phyloP scores from a whole-genome alignment of 2,329 filamentous ascomycete species.

The Delphinella strobiligena region DNA sequence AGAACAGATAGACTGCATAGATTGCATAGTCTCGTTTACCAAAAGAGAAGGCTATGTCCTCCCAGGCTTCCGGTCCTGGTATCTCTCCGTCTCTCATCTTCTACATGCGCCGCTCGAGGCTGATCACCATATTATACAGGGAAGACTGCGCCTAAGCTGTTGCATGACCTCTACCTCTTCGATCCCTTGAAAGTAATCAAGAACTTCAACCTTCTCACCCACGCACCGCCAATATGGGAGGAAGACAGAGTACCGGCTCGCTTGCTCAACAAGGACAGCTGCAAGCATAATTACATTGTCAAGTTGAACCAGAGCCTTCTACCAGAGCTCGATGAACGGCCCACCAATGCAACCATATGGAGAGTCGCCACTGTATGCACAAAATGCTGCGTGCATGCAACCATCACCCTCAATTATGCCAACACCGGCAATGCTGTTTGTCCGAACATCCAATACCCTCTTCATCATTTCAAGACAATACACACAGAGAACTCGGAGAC shows the following conservation, averaged over 20 bases:
- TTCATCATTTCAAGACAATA: constrained; percentile 45
- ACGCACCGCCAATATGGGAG: constrained; percentile 42
- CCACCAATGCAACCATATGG: constrained; percentile 32
- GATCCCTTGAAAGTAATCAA: constrained; percentile 28
- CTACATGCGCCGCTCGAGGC: constrained; percentile 20
- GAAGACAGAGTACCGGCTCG: constrained; percentile 16
- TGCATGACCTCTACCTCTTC: constrained; percentile 40
- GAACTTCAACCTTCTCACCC: constrained; percentile 42
- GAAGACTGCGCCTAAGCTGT: constrained; percentile 38
- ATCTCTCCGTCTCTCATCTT: neutral
- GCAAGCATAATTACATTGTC: constrained; percentile 46
- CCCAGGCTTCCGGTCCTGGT: constrained; percentile 9
- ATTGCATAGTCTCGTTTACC: neutral
- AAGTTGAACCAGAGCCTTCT: constrained; percentile 44
- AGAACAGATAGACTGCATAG: too few relatives aligned
- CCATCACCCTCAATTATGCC: constrained; percentile 43
- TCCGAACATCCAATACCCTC: constrained; percentile 36
- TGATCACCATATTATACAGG: too few relatives aligned
- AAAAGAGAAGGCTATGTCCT: constrained; percentile 6
- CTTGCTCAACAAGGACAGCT: constrained; percentile 30
- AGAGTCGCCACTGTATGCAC: constrained; percentile 50
- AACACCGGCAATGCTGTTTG: constrained; percentile 27
- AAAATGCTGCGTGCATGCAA: constrained; percentile 50
- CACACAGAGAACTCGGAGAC: constrained; percentile 12
- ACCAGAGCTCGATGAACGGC: constrained; percentile 29